phyloP scores from a whole-genome alignment of 2,329 filamentous ascomycete species.

The Penicillium sp. region DNA sequence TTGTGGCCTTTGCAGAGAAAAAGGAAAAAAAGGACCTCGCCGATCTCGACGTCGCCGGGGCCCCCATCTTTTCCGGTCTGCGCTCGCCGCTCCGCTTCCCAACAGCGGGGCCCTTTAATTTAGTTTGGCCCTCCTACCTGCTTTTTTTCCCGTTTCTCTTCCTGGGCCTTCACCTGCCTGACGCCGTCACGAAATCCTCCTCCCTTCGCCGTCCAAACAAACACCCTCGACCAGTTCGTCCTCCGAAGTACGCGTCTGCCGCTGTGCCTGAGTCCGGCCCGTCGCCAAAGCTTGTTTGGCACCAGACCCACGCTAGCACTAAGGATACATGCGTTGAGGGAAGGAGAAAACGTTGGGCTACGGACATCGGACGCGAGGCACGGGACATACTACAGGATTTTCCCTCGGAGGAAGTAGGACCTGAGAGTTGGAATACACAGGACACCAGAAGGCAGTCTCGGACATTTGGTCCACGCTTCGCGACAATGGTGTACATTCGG shows the following conservation, averaged over 20 bases:
- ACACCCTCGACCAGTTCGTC: not conserved
- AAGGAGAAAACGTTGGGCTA: not conserved
- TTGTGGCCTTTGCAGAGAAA: not conserved
- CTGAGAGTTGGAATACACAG: not conserved
- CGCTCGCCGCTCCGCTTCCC: constrained; percentile 5
- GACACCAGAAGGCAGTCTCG: not conserved
- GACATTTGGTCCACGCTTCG: not conserved
- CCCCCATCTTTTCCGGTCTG: constrained; percentile 4
- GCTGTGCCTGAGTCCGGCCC: not conserved
- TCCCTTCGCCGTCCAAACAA: not conserved
- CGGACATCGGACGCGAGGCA: not conserved
- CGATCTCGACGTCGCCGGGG: constrained; percentile 16
- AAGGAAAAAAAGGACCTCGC: constrained; percentile 1
- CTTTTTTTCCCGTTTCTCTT: constrained; percentile 6
- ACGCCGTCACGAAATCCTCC: constrained; percentile 3
- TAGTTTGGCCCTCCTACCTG: constrained; percentile 11
- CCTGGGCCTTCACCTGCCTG: not conserved
- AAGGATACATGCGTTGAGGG: constrained; percentile 5
- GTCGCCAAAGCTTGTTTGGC: constrained; percentile 4
- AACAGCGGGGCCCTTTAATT: constrained; percentile 16
- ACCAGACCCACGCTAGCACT: not conserved
- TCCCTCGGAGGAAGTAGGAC: not conserved
- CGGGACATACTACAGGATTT: not conserved
- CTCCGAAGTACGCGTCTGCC: not conserved
- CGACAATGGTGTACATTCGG: constrained; percentile 88